Evolutionary conservation across 768 basidiomycete genomes (phyloP).

Genomic region (Phallus indusiatus): DNA sequence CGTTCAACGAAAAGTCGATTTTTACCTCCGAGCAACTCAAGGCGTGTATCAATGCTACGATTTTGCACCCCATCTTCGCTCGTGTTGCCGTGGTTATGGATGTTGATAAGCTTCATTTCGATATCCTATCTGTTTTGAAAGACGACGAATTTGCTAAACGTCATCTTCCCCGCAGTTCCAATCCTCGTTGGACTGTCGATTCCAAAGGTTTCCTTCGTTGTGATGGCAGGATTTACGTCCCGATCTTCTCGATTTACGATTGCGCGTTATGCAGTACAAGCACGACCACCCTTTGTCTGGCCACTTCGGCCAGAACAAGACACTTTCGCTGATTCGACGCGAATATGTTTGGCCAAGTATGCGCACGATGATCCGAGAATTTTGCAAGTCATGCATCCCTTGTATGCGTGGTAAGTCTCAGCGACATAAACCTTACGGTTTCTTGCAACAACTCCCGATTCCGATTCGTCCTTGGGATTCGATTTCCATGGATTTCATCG

Average conservation of each 20-base stretch:
- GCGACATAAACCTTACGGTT: constrained; percentile 28
- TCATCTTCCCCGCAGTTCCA: neutral
- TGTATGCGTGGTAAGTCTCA: constrained; percentile 26
- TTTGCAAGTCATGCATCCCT: constrained; percentile 27
- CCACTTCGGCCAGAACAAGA: constrained; percentile 30
- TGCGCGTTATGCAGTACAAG: constrained; percentile 20
- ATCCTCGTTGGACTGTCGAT: neutral
- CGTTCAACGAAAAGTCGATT: constrained; percentile 16
- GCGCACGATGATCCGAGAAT: constrained; percentile 18
- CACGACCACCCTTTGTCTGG: constrained; percentile 33
- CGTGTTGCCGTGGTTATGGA: constrained; percentile 13
- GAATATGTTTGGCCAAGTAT: constrained; percentile 34
- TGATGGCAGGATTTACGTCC: constrained; percentile 23
- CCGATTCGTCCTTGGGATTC: constrained; percentile 23
- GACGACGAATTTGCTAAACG: neutral
- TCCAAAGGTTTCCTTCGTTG: constrained; percentile 16
- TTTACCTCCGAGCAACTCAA: constrained; percentile 16
- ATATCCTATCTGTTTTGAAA: constrained; percentile 3
- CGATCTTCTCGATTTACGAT: constrained; percentile 15
- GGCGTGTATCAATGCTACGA: constrained; percentile 14
- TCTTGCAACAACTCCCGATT: constrained; percentile 19
- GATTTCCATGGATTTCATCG: constrained; percentile 30
- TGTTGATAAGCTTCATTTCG: constrained; percentile 14
- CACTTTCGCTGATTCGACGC: constrained; percentile 21
- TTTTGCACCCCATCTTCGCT: neutral